Percentiles rank a stretch among this genome's conserved stretches.
Conservation (phyloP, 257 asterid species). For the Nicotiana benthamiana region DNA sequence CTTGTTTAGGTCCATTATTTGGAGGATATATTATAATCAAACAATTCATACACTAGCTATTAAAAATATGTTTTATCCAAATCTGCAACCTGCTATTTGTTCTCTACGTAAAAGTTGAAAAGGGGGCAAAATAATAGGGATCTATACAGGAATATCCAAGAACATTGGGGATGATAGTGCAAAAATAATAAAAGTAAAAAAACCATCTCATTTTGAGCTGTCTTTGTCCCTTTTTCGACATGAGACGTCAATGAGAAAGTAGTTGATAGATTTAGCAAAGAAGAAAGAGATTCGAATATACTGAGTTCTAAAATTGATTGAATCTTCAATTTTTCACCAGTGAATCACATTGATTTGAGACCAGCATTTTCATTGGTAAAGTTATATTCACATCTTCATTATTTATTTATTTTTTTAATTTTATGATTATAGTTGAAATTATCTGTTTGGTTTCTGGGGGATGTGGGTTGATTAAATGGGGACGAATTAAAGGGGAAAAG, state of each 20-base stretch:
- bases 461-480: not conserved
- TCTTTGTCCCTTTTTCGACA: not conserved
- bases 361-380: not conserved
- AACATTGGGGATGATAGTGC: not conserved
- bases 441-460: constrained; percentile 13
- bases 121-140: not conserved
- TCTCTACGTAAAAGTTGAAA: not conserved
- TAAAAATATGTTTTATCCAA: not conserved
- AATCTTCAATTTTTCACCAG: not conserved
- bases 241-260: constrained; percentile 12
- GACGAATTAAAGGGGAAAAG: too few relatives aligned
- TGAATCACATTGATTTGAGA: not conserved
- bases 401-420: not conserved
- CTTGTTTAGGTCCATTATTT: not conserved
- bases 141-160: not conserved
- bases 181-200: too few relatives aligned
- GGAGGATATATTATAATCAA: not conserved
- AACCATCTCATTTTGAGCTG: not conserved
- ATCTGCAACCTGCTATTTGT: not conserved
- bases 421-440: constrained; percentile 8
- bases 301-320: not conserved
- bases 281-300: not conserved
- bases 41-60: not conserved
- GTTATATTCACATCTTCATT: constrained; percentile 8
- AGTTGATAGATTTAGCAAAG: too few relatives aligned